A percentile compares a stretch with the other conserved stretches of the same genome.
phyloP scores from a whole-genome alignment of 2,329 filamentous ascomycete species.

The Pyricularia pennisetigena region DNA sequence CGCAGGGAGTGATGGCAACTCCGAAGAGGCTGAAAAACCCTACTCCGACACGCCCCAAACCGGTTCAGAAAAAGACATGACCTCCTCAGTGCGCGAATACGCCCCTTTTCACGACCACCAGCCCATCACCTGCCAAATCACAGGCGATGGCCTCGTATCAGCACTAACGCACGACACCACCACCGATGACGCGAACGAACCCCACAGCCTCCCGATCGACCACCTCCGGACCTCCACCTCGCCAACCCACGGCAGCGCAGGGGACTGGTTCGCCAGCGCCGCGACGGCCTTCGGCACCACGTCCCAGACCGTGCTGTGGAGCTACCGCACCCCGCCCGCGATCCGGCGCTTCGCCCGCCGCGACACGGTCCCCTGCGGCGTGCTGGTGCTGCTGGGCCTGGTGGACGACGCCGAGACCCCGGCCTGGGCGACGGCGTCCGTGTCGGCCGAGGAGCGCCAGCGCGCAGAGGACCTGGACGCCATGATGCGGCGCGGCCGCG shows the following conservation, averaged over 20 bases:
- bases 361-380: slow-evolving; percentile 46
- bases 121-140: slow-evolving; percentile 38
- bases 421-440: slow-evolving; percentile 33
- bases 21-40: not conserved
- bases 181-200: not conserved
- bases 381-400: slow-evolving; percentile 43
- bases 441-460: slow-evolving; percentile 23
- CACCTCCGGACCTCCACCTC: slow-evolving; percentile 26
- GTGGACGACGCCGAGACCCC: slow-evolving; percentile 42
- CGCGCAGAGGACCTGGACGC: slow-evolving; percentile 22
- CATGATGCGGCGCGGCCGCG: slow-evolving; percentile 23
- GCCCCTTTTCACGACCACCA: not conserved
- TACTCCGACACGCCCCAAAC: not conserved
- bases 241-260: slow-evolving; percentile 17
- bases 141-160: slow-evolving; percentile 32
- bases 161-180: slow-evolving; percentile 29
- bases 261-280: slow-evolving; percentile 47
- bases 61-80: not conserved
- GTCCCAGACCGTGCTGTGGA: slow-evolving; percentile 48
- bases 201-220: slow-evolving; percentile 23
- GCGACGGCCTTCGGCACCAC: slow-evolving; percentile 45
- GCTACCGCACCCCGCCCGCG: slow-evolving; percentile 45
- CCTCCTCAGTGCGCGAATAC: not conserved
- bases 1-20: slow-evolving; percentile 9
- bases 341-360: slow-evolving; percentile 39